A percentile compares a stretch with the other conserved stretches of the same genome.
These are phyloP conservation scores for Trichoderma harzianum DNA, from an alignment of 2,329 filamentous ascomycete species.

Conservation along the genomic window DNA sequence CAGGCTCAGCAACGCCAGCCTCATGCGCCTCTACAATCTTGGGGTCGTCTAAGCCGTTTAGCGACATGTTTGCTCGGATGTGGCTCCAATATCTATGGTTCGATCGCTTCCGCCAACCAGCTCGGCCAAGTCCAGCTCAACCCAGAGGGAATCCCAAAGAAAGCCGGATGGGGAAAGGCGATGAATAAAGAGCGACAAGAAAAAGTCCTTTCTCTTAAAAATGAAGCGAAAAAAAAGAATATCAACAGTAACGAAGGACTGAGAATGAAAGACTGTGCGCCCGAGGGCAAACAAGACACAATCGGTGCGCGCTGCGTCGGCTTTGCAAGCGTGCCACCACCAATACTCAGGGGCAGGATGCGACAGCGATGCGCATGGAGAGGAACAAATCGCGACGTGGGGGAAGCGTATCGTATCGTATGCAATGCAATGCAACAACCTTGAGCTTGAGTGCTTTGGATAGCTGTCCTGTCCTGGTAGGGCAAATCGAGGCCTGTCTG, in stretches of 20 bases:
- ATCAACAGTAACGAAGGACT: slow-evolving; percentile 1
- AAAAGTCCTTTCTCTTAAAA: neutral
- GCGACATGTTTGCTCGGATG: slow-evolving; percentile 64
- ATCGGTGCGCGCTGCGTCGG: slow-evolving; percentile 17
- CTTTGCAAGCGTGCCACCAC: slow-evolving; percentile 14
- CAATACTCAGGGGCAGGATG: slow-evolving; percentile 18
- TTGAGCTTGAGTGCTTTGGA: neutral
- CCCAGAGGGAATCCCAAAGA: neutral
- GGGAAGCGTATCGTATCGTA: neutral
- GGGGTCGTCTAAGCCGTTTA: slow-evolving; percentile 86
- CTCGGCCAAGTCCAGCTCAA: slow-evolving; percentile 14
- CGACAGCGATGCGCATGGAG: slow-evolving; percentile 11
- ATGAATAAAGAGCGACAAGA: slow-evolving; percentile 3
- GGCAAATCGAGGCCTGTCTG: neutral
- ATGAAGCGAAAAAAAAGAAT: neutral
- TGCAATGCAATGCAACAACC: neutral
- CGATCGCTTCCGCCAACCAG: slow-evolving; percentile 3
- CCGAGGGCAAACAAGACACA: neutral
- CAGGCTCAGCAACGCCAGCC: slow-evolving; percentile 72
- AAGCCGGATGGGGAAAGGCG: neutral
- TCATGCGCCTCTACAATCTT: slow-evolving; percentile 83
- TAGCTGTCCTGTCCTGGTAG: neutral
- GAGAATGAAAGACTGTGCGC: neutral
- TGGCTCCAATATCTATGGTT: neutral
- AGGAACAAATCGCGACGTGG: slow-evolving; percentile 6